Evolutionary conservation across 2,329 filamentous ascomycete species (phyloP), one percentile per base, ranked within the genome.

Genomic region (Geoglossum cookeanum): DNA sequence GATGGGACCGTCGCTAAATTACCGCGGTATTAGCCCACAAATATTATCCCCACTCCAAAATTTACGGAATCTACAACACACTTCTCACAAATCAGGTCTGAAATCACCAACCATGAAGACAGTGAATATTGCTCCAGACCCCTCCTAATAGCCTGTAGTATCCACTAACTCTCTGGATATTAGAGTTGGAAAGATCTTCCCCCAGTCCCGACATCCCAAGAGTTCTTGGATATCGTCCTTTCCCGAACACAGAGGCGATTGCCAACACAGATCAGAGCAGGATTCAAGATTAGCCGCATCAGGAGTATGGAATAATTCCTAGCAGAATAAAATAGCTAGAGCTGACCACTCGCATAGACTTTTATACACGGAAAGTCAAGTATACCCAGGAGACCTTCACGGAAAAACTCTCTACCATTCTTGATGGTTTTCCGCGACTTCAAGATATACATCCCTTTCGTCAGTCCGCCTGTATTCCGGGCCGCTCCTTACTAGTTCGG

Each of bases 361-460:
- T 97, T 74, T 97, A 97, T 72, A 96, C 91, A 51, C 78, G 92
- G 70, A 97, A 97, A 74, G 90, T 96, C 78, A 97, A 97, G 73
- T 98, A 89, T 73, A 96, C 92, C 4, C 84, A 91, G 68, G 92
- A 98, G 74, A 97, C 91, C 47, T 96, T 96, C 71, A 83, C 83
- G 62, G 92, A 98, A 71, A 97, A 97, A 74, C 82, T 98, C 63
- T 81, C 81, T 63, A 80, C 83, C 60, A 96, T 96, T 66, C 81
- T 97, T 66, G 87, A 95, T 70, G 87, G 86, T 65, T 96, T 98
- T 67, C 92, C 92, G 57, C 81, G 90, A 59, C 78, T 98, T 57
- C 83, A 88, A 68, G 92, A 98, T 69, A 91, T 96, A 68, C 91
- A 96, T 69, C 90, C 91, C 57, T 96, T 96, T 76, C 90, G 85